phyloP scores from a whole-genome alignment of 1,284 basidiomycete genomes.

The Termitomyces sp. region DNA sequence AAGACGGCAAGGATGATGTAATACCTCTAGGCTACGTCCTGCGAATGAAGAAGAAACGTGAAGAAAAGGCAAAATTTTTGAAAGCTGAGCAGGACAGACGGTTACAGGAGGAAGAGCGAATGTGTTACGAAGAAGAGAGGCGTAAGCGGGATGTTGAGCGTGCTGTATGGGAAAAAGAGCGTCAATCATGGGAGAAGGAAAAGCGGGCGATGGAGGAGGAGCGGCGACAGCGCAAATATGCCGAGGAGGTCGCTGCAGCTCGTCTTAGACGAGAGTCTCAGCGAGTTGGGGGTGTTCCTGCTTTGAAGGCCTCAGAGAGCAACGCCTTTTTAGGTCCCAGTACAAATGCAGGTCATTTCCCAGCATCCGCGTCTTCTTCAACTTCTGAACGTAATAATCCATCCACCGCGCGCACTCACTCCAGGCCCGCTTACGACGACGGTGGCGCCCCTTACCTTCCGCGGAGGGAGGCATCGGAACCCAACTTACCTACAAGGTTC shows the following conservation, averaged over 20 bases:
- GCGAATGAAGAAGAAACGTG: conserved; percentile 63
- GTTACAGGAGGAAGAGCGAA: conserved; percentile 31
- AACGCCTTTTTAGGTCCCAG: conserved; percentile 13
- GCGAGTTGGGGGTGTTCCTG: conserved; percentile 38
- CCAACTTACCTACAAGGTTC: conserved; percentile 19
- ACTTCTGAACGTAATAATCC: conserved; percentile 40
- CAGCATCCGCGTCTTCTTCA: conserved; percentile 31
- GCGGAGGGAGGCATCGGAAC: conserved; percentile 41
- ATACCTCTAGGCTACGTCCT: conserved; percentile 64
- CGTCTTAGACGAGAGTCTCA: conserved; percentile 54
- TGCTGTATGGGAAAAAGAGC: conserved; percentile 49
- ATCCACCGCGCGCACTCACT: conserved; percentile 30
- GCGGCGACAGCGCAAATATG: conserved; percentile 45
- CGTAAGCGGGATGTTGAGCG: conserved; percentile 41
- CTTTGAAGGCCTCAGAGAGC: conserved; percentile 21
- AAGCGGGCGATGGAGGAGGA: conserved; percentile 52
- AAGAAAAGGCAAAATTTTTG: conserved; percentile 66
- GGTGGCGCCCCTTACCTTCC: conserved; percentile 22
- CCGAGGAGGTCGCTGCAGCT: conserved; percentile 58
- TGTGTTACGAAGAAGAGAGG: conserved; percentile 44
- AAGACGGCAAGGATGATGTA: conserved; percentile 60
- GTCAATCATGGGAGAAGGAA: conserved; percentile 50
- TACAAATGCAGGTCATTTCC: conserved; percentile 10
- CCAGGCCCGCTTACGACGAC: conserved; percentile 33
- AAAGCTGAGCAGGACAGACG: conserved; percentile 44